Evolutionary conservation across 2,329 filamentous ascomycete genomes (phyloP).

Genomic region (Drechslerella dactyloides): DNA sequence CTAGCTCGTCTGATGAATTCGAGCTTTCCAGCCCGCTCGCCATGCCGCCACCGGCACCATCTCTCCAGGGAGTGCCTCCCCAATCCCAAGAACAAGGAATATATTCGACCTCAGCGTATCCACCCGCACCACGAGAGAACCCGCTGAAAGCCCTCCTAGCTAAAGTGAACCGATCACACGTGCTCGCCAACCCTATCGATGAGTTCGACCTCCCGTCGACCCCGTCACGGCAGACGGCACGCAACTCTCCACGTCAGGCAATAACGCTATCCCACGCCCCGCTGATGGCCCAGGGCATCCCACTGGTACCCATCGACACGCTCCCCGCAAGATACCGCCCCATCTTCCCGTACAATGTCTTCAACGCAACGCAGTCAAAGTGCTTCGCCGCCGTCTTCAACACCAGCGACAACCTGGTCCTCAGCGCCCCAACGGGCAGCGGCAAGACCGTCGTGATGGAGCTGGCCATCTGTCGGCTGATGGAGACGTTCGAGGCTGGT

Average conservation of each 20-base stretch:
- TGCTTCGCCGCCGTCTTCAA: constrained; percentile 73
- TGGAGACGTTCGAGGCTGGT: constrained; percentile 64
- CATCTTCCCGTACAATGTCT: constrained; percentile 74
- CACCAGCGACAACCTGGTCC: constrained; percentile 75
- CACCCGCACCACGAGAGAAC: constrained; percentile 18
- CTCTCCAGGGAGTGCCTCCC: constrained; percentile 5
- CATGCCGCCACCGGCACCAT: constrained; percentile 18
- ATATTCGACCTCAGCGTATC: constrained; percentile 3
- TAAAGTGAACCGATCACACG: constrained; percentile 6
- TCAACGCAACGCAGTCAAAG: constrained; percentile 84
- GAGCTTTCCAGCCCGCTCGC: constrained; percentile 31
- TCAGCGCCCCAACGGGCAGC: constrained; percentile 82
- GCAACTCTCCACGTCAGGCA: constrained; percentile 17
- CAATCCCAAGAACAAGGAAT: background rate
- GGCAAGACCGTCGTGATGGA: constrained; percentile 85
- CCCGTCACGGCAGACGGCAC: background rate
- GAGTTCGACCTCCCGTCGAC: constrained; percentile 1
- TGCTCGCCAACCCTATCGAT: background rate
- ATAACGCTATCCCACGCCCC: constrained; percentile 54
- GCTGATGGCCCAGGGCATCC: constrained; percentile 59
- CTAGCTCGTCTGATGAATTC: constrained; percentile 34
- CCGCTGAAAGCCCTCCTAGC: constrained; percentile 31
- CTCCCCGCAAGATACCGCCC: constrained; percentile 73
- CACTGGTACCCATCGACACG: constrained; percentile 56
- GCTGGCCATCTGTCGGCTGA: constrained; percentile 77